Conservation (phyloP, 1,139 yeast genomes). For the Saccharomyces hybrid region DNA sequence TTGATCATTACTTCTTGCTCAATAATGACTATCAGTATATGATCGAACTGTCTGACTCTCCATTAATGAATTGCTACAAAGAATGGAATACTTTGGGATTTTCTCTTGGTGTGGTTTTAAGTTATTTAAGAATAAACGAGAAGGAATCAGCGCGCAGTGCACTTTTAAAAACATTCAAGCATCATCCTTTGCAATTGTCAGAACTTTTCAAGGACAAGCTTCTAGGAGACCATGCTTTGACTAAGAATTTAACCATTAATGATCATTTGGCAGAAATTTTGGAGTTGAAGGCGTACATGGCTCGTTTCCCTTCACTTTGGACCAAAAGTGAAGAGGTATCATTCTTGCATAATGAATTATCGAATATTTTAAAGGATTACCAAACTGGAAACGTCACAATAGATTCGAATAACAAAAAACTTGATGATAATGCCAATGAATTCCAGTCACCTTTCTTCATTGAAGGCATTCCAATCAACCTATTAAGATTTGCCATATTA, state of each 20-base stretch:
- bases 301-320: constrained; percentile 25
- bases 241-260: constrained; percentile 14
- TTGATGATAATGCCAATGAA: constrained; percentile 2
- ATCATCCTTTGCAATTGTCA: constrained; percentile 47
- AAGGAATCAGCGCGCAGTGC: constrained; percentile 39
- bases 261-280: constrained; percentile 22
- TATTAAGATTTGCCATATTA: constrained; percentile 57
- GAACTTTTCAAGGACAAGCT: constrained; percentile 21
- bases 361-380: constrained; percentile 30
- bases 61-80: constrained; percentile 47
- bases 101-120: constrained; percentile 59
- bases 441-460: constrained; percentile 19
- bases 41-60: constrained; percentile 46
- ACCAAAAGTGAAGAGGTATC: constrained; percentile 33
- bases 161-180: constrained; percentile 44
- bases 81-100: constrained; percentile 73
- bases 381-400: constrained; percentile 8
- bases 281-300: constrained; percentile 25
- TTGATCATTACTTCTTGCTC: constrained; percentile 70
- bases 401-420: constrained; percentile 4
- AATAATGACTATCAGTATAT: constrained; percentile 60
- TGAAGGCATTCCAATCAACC: constrained; percentile 46
- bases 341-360: constrained; percentile 44
- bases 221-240: constrained; percentile 16
- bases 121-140: constrained; percentile 42